phyloP scores from a whole-genome alignment of 108 stramenopile species.

The Nannochloropsis gaditana region DNA sequence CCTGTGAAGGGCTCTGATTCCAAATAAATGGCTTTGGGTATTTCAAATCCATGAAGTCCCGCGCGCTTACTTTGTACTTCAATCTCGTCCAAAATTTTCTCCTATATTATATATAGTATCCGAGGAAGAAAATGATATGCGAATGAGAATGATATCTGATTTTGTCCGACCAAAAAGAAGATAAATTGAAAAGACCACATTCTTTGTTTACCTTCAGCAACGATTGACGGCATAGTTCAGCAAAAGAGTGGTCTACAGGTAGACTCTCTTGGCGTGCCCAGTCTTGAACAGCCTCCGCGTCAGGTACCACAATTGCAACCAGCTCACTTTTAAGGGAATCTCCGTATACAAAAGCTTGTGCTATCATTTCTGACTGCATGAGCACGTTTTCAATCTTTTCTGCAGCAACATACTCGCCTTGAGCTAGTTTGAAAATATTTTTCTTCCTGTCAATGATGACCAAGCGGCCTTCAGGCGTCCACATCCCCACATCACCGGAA shows the following conservation, averaged over 20 bases:
- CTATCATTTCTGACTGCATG: conserved; percentile 66
- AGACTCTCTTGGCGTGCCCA: conserved; percentile 26
- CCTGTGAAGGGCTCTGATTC: conserved; percentile 66
- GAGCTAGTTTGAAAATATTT: conserved; percentile 83
- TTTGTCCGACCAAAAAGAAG: too few species aligned
- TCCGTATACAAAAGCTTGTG: conserved; percentile 86
- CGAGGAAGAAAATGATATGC: too few species aligned
- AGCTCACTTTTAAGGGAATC: conserved; percentile 78
- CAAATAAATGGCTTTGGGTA: conserved; percentile 67
- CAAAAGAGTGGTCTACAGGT: conserved; percentile 48
- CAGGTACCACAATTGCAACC: conserved; percentile 84
- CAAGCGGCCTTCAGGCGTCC: conserved; percentile 79
- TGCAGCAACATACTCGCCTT: conserved; percentile 89
- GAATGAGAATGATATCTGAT: too few species aligned
- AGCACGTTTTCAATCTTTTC: conserved; percentile 95
- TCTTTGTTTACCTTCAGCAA: conserved; percentile 50
- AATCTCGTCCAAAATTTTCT: conserved; percentile 64
- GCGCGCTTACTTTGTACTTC: conserved; percentile 57
- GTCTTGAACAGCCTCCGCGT: conserved; percentile 63
- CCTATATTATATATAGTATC: too few species aligned
- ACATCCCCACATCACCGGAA: conserved; percentile 93
- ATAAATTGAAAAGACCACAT: too few species aligned
- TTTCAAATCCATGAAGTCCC: conserved; percentile 85
- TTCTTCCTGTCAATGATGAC: conserved; percentile 73
- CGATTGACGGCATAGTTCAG: conserved; percentile 62